phyloP scores from a whole-genome alignment of 768 basidiomycete genomes.

The Fomitopsis serialis region DNA sequence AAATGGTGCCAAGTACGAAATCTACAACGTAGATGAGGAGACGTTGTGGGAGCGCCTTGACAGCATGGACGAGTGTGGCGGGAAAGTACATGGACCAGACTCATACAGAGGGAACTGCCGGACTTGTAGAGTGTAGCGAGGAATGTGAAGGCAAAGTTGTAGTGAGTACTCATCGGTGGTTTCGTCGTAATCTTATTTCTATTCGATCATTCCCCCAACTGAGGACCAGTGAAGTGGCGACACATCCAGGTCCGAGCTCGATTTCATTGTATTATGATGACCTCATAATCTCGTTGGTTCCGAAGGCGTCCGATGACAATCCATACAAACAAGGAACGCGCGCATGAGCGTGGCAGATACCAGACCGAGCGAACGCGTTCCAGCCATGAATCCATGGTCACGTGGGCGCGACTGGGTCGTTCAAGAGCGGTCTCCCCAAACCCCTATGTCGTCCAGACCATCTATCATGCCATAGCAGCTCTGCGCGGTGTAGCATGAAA shows the following conservation, averaged over 20 bases:
- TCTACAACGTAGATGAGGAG: conserved; percentile 84
- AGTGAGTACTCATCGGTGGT: neutral
- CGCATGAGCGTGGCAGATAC: neutral
- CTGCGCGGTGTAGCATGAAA: neutral
- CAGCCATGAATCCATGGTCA: neutral
- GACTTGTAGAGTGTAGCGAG: conserved; percentile 37
- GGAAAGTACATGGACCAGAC: conserved; percentile 81
- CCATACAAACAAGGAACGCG: no score
- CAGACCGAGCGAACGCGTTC: neutral
- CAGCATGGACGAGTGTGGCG: conserved; percentile 88
- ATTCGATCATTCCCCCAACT: neutral
- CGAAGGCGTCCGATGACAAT: no score
- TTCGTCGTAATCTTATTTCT: conserved; percentile 6
- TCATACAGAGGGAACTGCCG: conserved; percentile 82
- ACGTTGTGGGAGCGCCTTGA: conserved; percentile 79
- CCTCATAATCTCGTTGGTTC: no score
- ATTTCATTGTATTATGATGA: no score
- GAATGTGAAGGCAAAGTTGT: neutral
- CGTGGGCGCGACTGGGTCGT: conserved; percentile 14
- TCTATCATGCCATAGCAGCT: neutral
- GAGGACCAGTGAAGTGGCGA: no score
- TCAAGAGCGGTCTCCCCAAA: conserved; percentile 1
- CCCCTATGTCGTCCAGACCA: neutral
- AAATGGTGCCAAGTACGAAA: conserved; percentile 76
- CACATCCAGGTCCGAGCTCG: no score